Conservation (phyloP, 257 asterid genomes). For the Fraxinus quadrangulata region DNA sequence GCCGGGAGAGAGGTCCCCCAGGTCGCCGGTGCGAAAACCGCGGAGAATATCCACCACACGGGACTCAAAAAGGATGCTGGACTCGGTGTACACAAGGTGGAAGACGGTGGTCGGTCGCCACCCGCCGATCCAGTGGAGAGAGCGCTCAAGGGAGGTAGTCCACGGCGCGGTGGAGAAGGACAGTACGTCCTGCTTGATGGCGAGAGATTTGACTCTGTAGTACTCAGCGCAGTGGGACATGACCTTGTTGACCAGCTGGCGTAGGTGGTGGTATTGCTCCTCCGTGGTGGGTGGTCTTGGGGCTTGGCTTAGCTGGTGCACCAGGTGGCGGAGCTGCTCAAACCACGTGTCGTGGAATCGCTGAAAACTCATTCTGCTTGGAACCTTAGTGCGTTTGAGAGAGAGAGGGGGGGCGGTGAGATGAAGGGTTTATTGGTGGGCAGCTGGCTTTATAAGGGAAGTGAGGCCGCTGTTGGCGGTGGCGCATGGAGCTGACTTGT, state of each 20-base stretch:
- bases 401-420: neutral
- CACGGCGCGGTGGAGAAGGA: conserved; percentile 58
- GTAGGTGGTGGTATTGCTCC: conserved; percentile 36
- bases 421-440: neutral
- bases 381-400: neutral
- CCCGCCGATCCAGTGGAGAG: conserved; percentile 82
- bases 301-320: conserved; percentile 43
- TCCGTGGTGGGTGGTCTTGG: conserved; percentile 41
- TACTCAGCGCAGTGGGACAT: conserved; percentile 56
- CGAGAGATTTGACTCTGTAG: conserved; percentile 51
- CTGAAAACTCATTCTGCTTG: conserved; percentile 42
- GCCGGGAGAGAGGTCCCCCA: conserved; percentile 69
- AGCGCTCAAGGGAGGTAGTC: conserved; percentile 62
- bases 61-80: conserved; percentile 74
- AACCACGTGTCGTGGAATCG: conserved; percentile 58
- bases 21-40: conserved; percentile 69
- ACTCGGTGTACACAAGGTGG: conserved; percentile 77
- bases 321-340: conserved; percentile 46
- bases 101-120: conserved; percentile 92
- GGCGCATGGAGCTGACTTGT: neutral
- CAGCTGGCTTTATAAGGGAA: conserved; percentile 5
- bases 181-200: conserved; percentile 48
- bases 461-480: neutral
- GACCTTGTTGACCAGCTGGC: conserved; percentile 42
- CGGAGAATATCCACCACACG: conserved; percentile 65